These are phyloP conservation scores for Neonectria sp. DNA, from an alignment of 2,329 filamentous ascomycete genomes.

Conservation along the genomic window DNA sequence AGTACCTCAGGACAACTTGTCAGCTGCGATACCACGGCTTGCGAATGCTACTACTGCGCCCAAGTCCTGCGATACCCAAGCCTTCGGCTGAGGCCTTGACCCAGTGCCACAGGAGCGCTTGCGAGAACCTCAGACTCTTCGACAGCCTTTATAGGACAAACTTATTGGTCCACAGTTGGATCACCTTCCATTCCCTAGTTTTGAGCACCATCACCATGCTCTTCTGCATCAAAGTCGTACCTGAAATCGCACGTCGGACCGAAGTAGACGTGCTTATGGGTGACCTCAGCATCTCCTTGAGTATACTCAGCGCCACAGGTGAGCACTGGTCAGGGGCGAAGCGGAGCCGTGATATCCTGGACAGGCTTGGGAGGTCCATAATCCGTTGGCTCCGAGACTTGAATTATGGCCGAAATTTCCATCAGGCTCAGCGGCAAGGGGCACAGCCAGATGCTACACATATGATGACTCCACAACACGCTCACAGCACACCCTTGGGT, in stretches of 20 bases:
- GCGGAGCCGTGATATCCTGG: slow-evolving; percentile 60
- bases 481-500: slow-evolving; percentile 20
- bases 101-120: slow-evolving; percentile 61
- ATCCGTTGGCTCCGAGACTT: slow-evolving; percentile 48
- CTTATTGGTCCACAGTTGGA: slow-evolving; percentile 63
- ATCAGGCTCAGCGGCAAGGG: slow-evolving; percentile 7
- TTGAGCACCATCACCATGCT: slow-evolving; percentile 65
- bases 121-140: slow-evolving; percentile 57
- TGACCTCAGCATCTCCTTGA: slow-evolving; percentile 59
- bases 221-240: slow-evolving; percentile 64
- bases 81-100: slow-evolving; percentile 58
- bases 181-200: slow-evolving; percentile 64
- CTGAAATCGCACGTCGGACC: slow-evolving; percentile 55
- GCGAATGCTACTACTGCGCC: slow-evolving; percentile 64
- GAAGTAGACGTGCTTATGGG: slow-evolving; percentile 58
- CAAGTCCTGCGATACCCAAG: slow-evolving; percentile 66
- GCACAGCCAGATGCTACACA: not conserved
- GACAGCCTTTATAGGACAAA: slow-evolving; percentile 61
- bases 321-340: slow-evolving; percentile 68
- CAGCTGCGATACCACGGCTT: slow-evolving; percentile 64
- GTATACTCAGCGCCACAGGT: slow-evolving; percentile 65
- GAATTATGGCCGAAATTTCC: not conserved
- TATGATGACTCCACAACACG: not conserved
- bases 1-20: slow-evolving; percentile 53
- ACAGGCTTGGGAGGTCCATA: slow-evolving; percentile 54